Evolutionary conservation across 2,329 filamentous ascomycete genomes (phyloP).

Genomic region (Pseudodiploospora longispora): DNA sequence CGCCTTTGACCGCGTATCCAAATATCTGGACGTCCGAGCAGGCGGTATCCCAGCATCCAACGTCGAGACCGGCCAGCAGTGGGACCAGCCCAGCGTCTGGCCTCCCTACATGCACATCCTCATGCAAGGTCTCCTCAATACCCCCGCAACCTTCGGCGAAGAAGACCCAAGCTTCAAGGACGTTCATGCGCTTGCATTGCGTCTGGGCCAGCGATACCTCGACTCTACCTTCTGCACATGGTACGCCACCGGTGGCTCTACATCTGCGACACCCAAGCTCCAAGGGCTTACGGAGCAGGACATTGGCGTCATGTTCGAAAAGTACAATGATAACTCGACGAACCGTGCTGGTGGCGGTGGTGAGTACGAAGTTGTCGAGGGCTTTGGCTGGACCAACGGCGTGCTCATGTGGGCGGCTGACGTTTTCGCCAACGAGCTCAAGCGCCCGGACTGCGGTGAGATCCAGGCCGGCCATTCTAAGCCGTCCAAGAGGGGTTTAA

Average conservation of each 20-base stretch:
- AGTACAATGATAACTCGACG: slow-evolving; percentile 53
- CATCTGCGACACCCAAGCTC: slow-evolving; percentile 42
- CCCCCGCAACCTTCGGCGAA: slow-evolving; percentile 45
- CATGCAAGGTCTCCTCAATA: slow-evolving; percentile 53
- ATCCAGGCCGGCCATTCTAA: slow-evolving; percentile 33
- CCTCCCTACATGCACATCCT: slow-evolving; percentile 58
- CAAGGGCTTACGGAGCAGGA: slow-evolving; percentile 33
- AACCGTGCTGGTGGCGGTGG: slow-evolving; percentile 57
- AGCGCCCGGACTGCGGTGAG: slow-evolving; percentile 47
- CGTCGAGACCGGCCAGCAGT: slow-evolving; percentile 53
- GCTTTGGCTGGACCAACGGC: slow-evolving; percentile 65
- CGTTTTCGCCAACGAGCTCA: slow-evolving; percentile 48
- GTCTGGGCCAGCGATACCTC: slow-evolving; percentile 56
- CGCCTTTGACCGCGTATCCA: slow-evolving; percentile 44
- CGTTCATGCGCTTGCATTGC: slow-evolving; percentile 47
- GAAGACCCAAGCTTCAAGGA: slow-evolving; percentile 46
- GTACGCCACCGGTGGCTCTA: slow-evolving; percentile 58
- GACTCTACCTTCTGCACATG: slow-evolving; percentile 64
- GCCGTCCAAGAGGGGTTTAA: slow-evolving; percentile 21
- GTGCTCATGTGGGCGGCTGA: slow-evolving; percentile 60
- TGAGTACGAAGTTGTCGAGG: slow-evolving; percentile 62
- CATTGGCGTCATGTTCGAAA: slow-evolving; percentile 60
- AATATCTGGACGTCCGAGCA: slow-evolving; percentile 40
- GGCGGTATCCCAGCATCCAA: slow-evolving; percentile 59
- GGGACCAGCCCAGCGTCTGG: slow-evolving; percentile 66